phyloP scores from a whole-genome alignment of 495 filamentous ascomycete genomes.

The Hypoxylon fragiforme region DNA sequence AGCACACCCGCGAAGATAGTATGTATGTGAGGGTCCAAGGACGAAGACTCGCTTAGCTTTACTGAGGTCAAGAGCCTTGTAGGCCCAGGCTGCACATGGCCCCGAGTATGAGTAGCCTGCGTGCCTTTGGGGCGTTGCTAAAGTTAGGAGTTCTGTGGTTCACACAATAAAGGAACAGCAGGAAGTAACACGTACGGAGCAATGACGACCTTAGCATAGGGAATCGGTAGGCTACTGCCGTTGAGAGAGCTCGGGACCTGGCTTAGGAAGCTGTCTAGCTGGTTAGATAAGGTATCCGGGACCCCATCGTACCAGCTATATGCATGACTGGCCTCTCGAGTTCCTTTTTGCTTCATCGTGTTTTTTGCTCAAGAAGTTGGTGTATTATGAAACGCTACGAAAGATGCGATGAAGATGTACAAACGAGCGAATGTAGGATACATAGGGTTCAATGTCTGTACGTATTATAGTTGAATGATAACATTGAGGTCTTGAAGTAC shows the following conservation, averaged over 20 bases:
- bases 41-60: constrained; percentile 86
- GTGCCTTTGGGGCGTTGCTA: constrained; percentile 61
- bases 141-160: constrained; percentile 17
- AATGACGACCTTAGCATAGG: constrained; percentile 86
- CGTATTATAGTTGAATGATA: too few relatives aligned
- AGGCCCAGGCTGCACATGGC: constrained; percentile 91
- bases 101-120: constrained; percentile 97
- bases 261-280: constrained; percentile 80
- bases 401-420: too few relatives aligned
- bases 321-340: constrained; percentile 67
- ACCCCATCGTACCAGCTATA: constrained; percentile 76
- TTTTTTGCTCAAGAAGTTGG: neutral
- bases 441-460: too few relatives aligned
- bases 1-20: constrained; percentile 75
- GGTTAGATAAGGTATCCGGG: constrained; percentile 58
- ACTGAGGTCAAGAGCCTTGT: constrained; percentile 84
- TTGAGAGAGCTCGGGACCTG: constrained; percentile 69
- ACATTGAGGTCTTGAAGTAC: too few relatives aligned
- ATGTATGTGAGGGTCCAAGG: constrained; percentile 90
- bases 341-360: constrained; percentile 41
- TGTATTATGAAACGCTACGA: too few relatives aligned
- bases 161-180: too few relatives aligned
- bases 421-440: too few relatives aligned
- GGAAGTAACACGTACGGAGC: constrained; percentile 73
- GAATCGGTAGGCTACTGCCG: constrained; percentile 64